Conservation (phyloP, 306 rosid species). For the Castanea sativa region DNA sequence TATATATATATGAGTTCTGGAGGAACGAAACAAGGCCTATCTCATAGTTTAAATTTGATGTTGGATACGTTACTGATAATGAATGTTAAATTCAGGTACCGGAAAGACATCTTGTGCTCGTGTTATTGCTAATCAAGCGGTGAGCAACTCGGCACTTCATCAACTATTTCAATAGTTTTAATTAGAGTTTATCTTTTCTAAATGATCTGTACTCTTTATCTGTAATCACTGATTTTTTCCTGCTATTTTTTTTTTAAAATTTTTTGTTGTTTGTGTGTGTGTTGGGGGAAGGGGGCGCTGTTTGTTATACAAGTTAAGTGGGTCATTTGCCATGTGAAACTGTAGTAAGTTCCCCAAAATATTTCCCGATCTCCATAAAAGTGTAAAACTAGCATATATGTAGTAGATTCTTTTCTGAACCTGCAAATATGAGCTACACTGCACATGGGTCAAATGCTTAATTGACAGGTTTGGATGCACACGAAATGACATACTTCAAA, state of each 20-base stretch:
- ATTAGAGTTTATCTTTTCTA: slow-evolving; percentile 3
- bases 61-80: no score
- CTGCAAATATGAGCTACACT: neutral
- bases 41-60: no score
- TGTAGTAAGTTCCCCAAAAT: neutral
- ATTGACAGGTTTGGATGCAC: no score
- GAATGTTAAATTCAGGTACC: slow-evolving; percentile 56
- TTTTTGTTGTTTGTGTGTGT: no score
- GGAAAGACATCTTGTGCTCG: slow-evolving; percentile 97
- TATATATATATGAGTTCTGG: no score
- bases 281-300: no score
- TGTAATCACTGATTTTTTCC: neutral
- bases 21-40: no score
- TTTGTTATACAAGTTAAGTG: neutral
- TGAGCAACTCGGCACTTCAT: slow-evolving; percentile 35
- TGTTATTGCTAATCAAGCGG: slow-evolving; percentile 88
- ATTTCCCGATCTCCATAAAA: neutral
- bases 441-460: no score
- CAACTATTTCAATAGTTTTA: no score
- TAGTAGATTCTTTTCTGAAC: neutral
- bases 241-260: no score
- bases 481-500: neutral
- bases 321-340: neutral
- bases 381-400: neutral
- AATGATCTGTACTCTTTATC: neutral